phyloP scores from a whole-genome alignment of 352 stramenopile species.

The Phytophthora uliginosa region DNA sequence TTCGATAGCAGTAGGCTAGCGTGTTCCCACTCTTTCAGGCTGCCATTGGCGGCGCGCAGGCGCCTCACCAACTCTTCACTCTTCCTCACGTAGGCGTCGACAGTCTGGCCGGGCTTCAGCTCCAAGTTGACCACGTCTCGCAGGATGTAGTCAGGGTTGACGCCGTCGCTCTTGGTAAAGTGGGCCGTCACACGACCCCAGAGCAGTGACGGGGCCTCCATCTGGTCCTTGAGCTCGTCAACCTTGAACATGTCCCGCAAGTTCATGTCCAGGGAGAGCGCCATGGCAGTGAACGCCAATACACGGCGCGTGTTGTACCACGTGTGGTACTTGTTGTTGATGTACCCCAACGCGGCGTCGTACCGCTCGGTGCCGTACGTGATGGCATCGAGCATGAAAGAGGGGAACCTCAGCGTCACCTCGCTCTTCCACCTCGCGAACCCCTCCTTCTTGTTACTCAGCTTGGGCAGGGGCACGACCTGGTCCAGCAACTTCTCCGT shows the following conservation, averaged over 20 bases:
- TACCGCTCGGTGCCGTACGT: not conserved
- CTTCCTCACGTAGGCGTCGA: too few species aligned
- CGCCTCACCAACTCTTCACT: too few species aligned
- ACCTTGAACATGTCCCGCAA: not conserved
- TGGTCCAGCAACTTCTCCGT: not conserved
- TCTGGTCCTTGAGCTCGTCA: not conserved
- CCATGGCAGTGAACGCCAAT: not conserved
- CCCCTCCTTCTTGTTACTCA: not conserved
- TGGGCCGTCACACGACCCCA: not conserved
- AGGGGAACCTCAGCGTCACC: not conserved
- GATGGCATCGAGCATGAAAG: not conserved
- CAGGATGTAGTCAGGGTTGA: not conserved
- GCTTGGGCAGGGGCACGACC: not conserved
- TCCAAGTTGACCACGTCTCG: not conserved
- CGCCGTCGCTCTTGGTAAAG: not conserved
- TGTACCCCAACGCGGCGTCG: not conserved
- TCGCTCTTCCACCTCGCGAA: not conserved
- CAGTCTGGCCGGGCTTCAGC: not conserved
- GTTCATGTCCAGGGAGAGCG: not conserved
- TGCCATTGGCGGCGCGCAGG: too few species aligned
- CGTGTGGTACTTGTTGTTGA: not conserved
- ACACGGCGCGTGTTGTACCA: not conserved
- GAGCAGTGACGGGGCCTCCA: not conserved
- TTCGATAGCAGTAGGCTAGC: too few species aligned
- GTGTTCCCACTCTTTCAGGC: too few species aligned